Conservation (phyloP, 2,329 filamentous ascomycete species). For the Penicillium sumatraense region DNA sequence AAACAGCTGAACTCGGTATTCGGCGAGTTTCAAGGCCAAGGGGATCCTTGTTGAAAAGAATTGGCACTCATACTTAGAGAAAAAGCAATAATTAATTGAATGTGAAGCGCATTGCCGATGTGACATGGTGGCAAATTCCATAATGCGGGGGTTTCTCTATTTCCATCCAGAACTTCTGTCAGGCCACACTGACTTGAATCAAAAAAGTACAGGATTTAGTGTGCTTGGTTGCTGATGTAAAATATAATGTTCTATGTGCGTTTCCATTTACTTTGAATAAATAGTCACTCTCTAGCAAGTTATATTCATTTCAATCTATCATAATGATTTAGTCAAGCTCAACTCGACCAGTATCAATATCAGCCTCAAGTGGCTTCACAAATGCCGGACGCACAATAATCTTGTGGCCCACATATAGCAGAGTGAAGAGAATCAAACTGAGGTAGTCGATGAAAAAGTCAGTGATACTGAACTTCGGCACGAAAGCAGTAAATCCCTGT, state of each 20-base stretch:
- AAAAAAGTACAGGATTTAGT: no score
- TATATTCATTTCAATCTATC: not conserved
- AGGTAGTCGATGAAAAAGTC: slow-evolving; percentile 5
- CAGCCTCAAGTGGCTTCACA: not conserved
- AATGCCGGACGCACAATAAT: not conserved
- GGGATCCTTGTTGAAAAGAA: not conserved
- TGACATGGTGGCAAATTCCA: not conserved
- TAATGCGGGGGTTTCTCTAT: no score
- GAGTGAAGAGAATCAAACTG: not conserved
- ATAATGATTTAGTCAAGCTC: not conserved
- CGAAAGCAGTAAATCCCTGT: not conserved
- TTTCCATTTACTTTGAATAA: no score
- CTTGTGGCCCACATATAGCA: not conserved
- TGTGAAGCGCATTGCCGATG: no score
- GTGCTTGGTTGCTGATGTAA: no score
- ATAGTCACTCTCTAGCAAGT: not conserved
- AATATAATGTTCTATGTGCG: no score
- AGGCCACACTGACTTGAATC: no score
- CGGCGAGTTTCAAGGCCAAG: not conserved
- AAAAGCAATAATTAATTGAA: no score
- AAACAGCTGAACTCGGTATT: not conserved
- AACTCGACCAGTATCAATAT: not conserved
- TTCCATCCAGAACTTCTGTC: no score
- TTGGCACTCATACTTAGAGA: not conserved
- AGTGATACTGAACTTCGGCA: not conserved